Evolutionary conservation across 306 rosid species (phyloP).

Genomic region (Pterocarpus santalinus): DNA sequence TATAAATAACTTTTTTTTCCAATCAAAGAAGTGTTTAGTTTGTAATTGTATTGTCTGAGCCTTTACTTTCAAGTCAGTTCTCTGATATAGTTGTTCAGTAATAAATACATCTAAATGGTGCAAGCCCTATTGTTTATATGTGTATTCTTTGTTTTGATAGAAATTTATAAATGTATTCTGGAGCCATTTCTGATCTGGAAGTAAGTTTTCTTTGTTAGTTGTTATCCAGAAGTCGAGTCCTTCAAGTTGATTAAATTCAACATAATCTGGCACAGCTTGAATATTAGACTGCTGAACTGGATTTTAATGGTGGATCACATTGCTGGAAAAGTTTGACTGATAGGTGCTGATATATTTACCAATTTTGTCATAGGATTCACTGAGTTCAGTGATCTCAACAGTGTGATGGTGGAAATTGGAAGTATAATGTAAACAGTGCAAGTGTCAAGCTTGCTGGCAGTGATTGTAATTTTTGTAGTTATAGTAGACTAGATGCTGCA

Average conservation of each 20-base stretch:
- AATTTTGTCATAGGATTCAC: too few species aligned
- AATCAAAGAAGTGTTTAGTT: not conserved
- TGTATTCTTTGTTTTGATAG: conserved; percentile 3
- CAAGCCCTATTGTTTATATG: conserved; percentile 43
- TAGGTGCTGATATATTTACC: too few species aligned
- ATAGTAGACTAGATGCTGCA: too few species aligned
- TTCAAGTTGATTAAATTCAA: not conserved
- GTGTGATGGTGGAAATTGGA: too few species aligned
- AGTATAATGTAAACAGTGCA: too few species aligned
- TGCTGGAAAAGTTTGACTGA: too few species aligned
- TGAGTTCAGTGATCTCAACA: too few species aligned
- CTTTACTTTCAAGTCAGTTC: conserved; percentile 28
- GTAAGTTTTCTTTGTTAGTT: conserved; percentile 42
- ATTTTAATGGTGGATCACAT: too few species aligned
- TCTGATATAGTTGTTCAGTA: not conserved
- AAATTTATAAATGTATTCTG: conserved; percentile 55
- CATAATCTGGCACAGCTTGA: not conserved
- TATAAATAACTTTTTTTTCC: not conserved
- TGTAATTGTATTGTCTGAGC: conserved; percentile 54
- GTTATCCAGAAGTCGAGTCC: too few species aligned
- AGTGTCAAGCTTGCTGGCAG: too few species aligned
- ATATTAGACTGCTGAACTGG: not conserved
- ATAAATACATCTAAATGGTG: conserved; percentile 3
- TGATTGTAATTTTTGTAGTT: too few species aligned
- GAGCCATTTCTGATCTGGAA: conserved; percentile 71